Conservation (phyloP, 306 rosid genomes). For the Cicer arietinum region DNA sequence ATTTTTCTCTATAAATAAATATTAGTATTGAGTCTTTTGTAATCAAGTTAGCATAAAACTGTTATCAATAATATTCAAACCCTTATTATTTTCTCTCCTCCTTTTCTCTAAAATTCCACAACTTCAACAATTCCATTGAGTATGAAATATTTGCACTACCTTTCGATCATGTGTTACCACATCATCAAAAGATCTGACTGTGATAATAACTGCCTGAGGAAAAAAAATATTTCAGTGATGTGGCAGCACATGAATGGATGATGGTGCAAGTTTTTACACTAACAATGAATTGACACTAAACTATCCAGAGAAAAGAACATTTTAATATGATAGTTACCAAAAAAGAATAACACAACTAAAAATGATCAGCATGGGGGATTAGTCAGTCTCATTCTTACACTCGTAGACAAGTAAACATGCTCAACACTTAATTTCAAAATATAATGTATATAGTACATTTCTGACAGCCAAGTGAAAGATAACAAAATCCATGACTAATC, state of each 20-base stretch:
- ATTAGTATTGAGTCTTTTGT: too few relatives aligned
- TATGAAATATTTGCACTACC: not conserved
- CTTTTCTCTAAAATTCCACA: too few relatives aligned
- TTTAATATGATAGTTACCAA: slow-evolving; percentile 7
- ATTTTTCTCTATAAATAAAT: too few relatives aligned
- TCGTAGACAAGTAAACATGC: slow-evolving; percentile 32
- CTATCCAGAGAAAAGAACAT: not conserved
- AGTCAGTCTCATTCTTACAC: slow-evolving; percentile 11
- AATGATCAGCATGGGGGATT: not conserved
- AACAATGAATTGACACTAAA: slow-evolving; percentile 8
- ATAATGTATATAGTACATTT: slow-evolving; percentile 19
- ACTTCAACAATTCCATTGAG: not conserved
- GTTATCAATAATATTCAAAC: too few relatives aligned
- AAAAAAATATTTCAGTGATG: not conserved
- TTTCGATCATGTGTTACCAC: slow-evolving; percentile 23
- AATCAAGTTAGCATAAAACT: too few relatives aligned
- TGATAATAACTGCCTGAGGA: not conserved
- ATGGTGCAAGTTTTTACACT: slow-evolving; percentile 3
- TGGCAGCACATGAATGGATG: slow-evolving; percentile 36
- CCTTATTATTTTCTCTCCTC: too few relatives aligned
- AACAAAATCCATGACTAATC: slow-evolving; percentile 42
- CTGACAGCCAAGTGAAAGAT: slow-evolving; percentile 36
- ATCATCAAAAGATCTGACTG: slow-evolving; percentile 3
- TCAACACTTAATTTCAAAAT: slow-evolving; percentile 28
- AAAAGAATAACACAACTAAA: not conserved